Base-by-base conservation (phyloP, 176 grass and related monocot species). In the Coix lacrymajobi region DNA sequence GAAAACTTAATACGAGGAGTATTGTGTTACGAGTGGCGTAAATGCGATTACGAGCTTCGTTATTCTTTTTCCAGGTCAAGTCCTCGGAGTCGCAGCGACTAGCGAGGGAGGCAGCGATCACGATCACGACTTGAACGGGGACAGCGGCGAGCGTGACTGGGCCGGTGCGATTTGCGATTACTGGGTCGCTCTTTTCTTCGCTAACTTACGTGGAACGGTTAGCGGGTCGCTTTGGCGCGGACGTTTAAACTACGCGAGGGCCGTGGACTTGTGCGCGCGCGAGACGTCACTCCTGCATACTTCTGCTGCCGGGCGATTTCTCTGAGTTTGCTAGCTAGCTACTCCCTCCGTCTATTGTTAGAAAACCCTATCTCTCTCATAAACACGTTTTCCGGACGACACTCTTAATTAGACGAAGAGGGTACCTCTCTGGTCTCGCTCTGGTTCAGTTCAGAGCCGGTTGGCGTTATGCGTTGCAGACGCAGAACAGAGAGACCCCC, bases 191-290 rank as follows among this genome's bases (percentile, higher is more conserved):
- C 56, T 11, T 12, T 12, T 25, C 9, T 12, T 54, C 8, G 76
- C 71, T 79, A 86, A 78, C 84, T 86, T 86, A n/a, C 39, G 41
- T 86, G 76, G 84, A 79, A 86, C 76, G 75, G 30, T 51, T 49
- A 8, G 6, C 1, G 8, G 4, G 39, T 72, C 52, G 30, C 39
- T 63, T 45, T 66, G 43, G 58, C 14, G 6, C 20, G 8, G 20
- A 16, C 51, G 37, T 13, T 28, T n/a, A 56, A 61, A 28, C 34
- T 37, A 28, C n/a, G 13, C 13, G 29, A 77, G 29, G 63, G 19
- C 64, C 26, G 19, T 63, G 57, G 70, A 74, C 81, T 75, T 84
- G 16, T 84, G 52, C 41, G 30, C 40, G 11, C 15, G 52, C 14
- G 8, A 71, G 8, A 71, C 66, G 51, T 85, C 83, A 70, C 14